Evolutionary conservation across 2,329 filamentous ascomycete genomes (phyloP).

Genomic region (Claviceps africana): DNA sequence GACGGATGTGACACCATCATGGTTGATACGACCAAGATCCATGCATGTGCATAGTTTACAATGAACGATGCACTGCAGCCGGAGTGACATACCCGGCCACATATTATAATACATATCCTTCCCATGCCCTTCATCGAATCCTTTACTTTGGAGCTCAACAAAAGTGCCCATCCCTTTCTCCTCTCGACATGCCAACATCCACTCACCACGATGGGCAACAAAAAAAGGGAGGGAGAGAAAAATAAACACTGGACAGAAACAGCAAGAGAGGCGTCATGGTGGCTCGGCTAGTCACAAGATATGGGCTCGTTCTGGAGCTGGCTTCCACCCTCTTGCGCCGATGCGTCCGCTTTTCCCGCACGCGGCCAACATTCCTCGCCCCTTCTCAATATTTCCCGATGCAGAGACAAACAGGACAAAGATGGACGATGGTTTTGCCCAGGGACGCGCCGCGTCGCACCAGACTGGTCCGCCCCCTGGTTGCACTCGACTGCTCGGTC

Average conservation of each 20-base stretch:
- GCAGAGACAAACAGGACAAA: background rate
- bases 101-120: no score
- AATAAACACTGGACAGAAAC: background rate
- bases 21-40: no score
- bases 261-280: background rate
- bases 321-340: background rate
- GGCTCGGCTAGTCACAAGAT: background rate
- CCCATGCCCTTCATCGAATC: no score
- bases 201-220: background rate
- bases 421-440: no score
- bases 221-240: background rate
- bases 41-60: no score
- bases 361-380: background rate
- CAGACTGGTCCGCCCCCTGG: no score
- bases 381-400: background rate
- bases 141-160: background rate
- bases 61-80: no score
- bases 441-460: no score
- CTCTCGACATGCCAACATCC: background rate
- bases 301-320: background rate
- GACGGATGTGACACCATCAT: no score
- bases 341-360: background rate
- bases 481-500: background rate
- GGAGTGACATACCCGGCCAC: no score
- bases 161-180: background rate